Evolutionary conservation across 805 yeast genomes (phyloP).

Genomic region (Kuraishia molischiana): DNA sequence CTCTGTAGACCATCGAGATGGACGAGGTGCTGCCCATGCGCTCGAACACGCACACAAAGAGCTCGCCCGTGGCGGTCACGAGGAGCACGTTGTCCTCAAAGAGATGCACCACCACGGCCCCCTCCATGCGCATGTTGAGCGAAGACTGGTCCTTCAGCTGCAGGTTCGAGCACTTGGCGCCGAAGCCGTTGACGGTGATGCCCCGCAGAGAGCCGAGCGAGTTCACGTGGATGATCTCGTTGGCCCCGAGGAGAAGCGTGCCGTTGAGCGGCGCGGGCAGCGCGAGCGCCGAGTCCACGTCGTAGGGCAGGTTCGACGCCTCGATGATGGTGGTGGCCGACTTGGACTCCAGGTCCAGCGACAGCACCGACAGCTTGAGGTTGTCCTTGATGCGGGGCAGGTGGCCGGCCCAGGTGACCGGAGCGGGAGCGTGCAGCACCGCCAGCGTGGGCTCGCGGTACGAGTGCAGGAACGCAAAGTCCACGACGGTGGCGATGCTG

Average conservation of each 20-base stretch:
- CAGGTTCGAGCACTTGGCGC: constrained; percentile 28
- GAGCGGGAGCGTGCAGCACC: constrained; percentile 31
- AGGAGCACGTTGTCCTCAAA: constrained; percentile 26
- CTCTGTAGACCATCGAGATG: constrained; percentile 15
- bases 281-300: constrained; percentile 54
- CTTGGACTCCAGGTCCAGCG: constrained; percentile 51
- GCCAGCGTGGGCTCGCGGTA: constrained; percentile 81
- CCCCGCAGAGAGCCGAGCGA: constrained; percentile 62
- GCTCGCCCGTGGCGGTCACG: constrained; percentile 31
- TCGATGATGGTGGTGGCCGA: constrained; percentile 60
- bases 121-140: constrained; percentile 46
- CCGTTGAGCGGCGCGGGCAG: constrained; percentile 63
- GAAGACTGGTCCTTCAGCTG: constrained; percentile 35
- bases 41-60: constrained; percentile 23
- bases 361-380: constrained; percentile 47
- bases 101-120: constrained; percentile 28
- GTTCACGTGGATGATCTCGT: constrained; percentile 71
- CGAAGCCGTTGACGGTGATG: constrained; percentile 50
- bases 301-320: constrained; percentile 63
- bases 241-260: constrained; percentile 58
- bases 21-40: constrained; percentile 24
- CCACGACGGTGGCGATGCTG: constrained; percentile 53
- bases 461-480: constrained; percentile 59
- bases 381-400: constrained; percentile 54
- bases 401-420: constrained; percentile 69